Conservation (phyloP, 352 stramenopile species). For the Phytophthora citricola region DNA sequence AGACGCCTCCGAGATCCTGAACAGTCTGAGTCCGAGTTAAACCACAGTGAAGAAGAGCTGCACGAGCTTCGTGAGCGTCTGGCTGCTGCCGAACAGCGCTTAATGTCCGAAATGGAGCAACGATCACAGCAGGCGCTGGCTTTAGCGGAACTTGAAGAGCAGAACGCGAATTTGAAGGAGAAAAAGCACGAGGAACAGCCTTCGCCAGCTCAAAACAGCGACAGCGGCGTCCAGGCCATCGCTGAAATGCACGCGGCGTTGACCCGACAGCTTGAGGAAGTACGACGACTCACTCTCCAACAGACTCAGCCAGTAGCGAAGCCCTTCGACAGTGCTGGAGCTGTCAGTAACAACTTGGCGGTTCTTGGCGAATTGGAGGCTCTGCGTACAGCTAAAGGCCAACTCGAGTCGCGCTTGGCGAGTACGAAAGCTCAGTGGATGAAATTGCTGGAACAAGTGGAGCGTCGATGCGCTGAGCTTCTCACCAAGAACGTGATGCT, state of each 20-base stretch:
- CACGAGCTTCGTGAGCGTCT: slow-evolving; percentile 17
- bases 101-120: slow-evolving; percentile 18
- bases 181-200: slow-evolving; percentile 1
- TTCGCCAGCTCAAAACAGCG: slow-evolving; percentile 5
- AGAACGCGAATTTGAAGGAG: slow-evolving; percentile 22
- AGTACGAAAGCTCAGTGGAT: slow-evolving; percentile 54
- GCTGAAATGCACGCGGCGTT: slow-evolving; percentile 52
- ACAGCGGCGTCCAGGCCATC: slow-evolving; percentile 26
- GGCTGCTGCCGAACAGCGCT: slow-evolving; percentile 17
- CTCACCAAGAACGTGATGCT: slow-evolving; percentile 82
- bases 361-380: slow-evolving; percentile 17
- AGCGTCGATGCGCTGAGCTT: slow-evolving; percentile 64
- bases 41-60: not conserved
- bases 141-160: slow-evolving; percentile 26
- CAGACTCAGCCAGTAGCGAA: slow-evolving; percentile 12
- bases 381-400: slow-evolving; percentile 38
- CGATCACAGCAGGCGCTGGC: slow-evolving; percentile 27
- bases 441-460: slow-evolving; percentile 53
- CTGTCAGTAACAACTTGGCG: slow-evolving; percentile 1
- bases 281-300: slow-evolving; percentile 39
- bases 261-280: slow-evolving; percentile 50
- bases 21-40: not conserved
- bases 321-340: not conserved
- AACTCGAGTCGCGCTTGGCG: slow-evolving; percentile 46
- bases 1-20: slow-evolving; percentile 21